Base-by-base conservation (phyloP, 306 rosid species). In the Prosopis cineraria region DNA sequence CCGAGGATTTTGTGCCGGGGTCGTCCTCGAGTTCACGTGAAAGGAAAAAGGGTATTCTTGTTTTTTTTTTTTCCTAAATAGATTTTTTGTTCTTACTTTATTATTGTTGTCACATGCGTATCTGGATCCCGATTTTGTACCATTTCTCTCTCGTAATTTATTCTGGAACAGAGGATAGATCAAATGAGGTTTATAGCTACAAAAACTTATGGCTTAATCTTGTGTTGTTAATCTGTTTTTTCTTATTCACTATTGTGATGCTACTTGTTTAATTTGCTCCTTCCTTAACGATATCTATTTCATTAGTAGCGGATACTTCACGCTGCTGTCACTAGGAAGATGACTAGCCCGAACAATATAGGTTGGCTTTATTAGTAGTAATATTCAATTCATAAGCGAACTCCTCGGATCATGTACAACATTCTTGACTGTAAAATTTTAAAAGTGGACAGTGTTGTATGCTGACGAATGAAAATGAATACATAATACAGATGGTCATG, bases 1-100 rank as follows among this genome's bases (percentile, higher is more conserved):
- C 99, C 0, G 99, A 95, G 86, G 99, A 95, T 68, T 95, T 93
- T 50, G 99, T 95, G 62, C 94, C 97, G 19, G 99, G 99, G 14
- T 95, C 98, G 8, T 93, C 99, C 43, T 93, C 99, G 3, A 85
- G 88, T 64, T 84, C 93, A 79, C 97, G 99, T 74, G 99, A 95
- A 76, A 88, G 99, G 55, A 95, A 93, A 78, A 95, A 91, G 90
- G 99, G 99, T 95, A 44, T 66, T 72, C 81, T 53, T 34, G 3
- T 25, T 58, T 64, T 43, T 0, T 16, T 33, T 56, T 7, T 12
- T 68, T n/a, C 48, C 3, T 13, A 6, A 44, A 25, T 12, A 6
- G 11, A 72, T 25, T 34, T 22, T 68, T 64, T 14, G 33, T n/a
- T 17, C 6, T 73, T 39, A 0, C 31, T 11, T 19, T 11, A 12